phyloP scores from a whole-genome alignment of 306 rosid species.

The Dicorynia guianensis region DNA sequence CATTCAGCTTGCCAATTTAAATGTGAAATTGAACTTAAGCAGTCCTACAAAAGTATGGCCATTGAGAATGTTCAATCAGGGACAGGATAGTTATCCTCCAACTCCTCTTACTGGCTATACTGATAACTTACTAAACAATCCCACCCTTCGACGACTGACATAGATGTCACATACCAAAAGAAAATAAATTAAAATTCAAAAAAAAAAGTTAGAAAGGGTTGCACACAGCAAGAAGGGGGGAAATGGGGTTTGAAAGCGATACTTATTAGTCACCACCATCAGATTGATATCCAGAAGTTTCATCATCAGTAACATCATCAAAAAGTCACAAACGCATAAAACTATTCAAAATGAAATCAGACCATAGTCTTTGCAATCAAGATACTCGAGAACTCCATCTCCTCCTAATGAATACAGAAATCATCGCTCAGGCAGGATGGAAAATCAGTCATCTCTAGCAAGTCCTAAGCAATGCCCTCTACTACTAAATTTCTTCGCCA shows the following conservation, averaged over 20 bases:
- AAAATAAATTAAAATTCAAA: slow-evolving; percentile 1
- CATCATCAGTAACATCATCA: not conserved
- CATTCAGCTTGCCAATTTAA: slow-evolving; percentile 2
- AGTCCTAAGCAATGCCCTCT: not conserved
- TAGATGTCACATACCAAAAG: not conserved
- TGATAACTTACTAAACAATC: not conserved
- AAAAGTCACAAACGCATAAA: not conserved
- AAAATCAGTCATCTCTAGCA: not conserved
- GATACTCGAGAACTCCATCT: not conserved
- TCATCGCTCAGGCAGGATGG: not conserved
- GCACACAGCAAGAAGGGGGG: not conserved
- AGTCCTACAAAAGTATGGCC: not conserved
- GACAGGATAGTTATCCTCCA: slow-evolving; percentile 8
- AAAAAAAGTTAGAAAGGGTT: not conserved
- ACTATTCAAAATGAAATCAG: not conserved
- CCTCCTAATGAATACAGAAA: not conserved
- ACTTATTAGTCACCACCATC: not conserved
- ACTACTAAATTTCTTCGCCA: not conserved
- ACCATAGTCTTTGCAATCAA: not conserved
- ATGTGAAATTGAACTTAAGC: not conserved
- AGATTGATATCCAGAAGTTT: not conserved
- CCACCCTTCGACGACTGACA: not conserved
- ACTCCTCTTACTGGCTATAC: not conserved
- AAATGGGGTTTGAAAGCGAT: too few relatives aligned
- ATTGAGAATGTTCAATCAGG: slow-evolving; percentile 4